Percentiles rank a stretch among this genome's conserved stretches.
phyloP scores from a whole-genome alignment of 805 yeast genomes.

The Wickerhamiella allomyrinae region DNA sequence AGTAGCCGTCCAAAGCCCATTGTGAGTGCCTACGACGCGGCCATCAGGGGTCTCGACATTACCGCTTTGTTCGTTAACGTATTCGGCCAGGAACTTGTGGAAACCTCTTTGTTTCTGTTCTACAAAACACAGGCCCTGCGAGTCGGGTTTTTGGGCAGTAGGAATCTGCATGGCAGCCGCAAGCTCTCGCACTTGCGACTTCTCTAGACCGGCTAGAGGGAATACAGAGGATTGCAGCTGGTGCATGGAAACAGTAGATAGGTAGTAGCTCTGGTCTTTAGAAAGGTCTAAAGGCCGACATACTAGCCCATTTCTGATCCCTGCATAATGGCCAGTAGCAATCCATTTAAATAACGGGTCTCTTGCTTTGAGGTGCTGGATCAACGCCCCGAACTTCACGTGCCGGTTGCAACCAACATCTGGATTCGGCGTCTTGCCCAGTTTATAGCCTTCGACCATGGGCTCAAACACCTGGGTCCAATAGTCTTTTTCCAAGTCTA shows the following conservation, averaged over 20 bases:
- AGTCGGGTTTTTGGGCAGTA: conserved; percentile 73
- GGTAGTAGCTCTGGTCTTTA: conserved; percentile 87
- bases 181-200: conserved; percentile 56
- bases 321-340: conserved; percentile 52
- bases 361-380: conserved; percentile 24
- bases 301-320: conserved; percentile 18
- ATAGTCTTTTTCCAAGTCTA: conserved; percentile 79
- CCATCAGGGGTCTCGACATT: conserved; percentile 67
- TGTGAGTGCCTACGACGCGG: conserved; percentile 61
- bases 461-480: conserved; percentile 91
- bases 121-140: conserved; percentile 91
- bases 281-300: conserved; percentile 37
- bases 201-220: conserved; percentile 69
- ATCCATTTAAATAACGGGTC: conserved; percentile 44
- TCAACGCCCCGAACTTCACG: conserved; percentile 75
- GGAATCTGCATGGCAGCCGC: conserved; percentile 35
- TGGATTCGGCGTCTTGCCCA: conserved; percentile 86
- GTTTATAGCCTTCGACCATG: conserved; percentile 58
- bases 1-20: conserved; percentile 90
- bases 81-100: conserved; percentile 58
- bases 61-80: conserved; percentile 60
- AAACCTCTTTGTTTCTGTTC: conserved; percentile 39
- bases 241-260: conserved; percentile 46
- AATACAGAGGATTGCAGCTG: conserved; percentile 41
- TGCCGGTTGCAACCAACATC: conserved; percentile 76